These are phyloP conservation scores for Fusarium chlamydosporum DNA, from an alignment of 2,329 filamentous ascomycete genomes.

Conservation along the genomic window DNA sequence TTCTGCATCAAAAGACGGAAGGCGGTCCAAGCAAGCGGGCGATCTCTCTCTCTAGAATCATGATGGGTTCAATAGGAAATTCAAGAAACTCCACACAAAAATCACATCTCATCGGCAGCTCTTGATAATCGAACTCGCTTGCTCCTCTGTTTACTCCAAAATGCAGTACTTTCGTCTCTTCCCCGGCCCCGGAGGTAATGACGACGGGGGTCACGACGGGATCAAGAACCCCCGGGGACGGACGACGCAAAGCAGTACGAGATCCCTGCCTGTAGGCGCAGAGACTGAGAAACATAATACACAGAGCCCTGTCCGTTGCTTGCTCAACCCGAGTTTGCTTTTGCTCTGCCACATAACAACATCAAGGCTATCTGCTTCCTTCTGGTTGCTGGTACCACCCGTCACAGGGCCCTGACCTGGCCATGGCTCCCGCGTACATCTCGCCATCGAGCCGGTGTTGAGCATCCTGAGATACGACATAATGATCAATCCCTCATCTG, in stretches of 20 bases:
- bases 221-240: slow-evolving; percentile 40
- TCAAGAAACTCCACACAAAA: slow-evolving; percentile 22
- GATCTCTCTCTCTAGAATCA: slow-evolving; percentile 2
- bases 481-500: slow-evolving; percentile 38
- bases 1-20: slow-evolving; percentile 32
- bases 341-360: slow-evolving; percentile 41
- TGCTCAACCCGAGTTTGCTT: slow-evolving; percentile 48
- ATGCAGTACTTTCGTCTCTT: slow-evolving; percentile 15
- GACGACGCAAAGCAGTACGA: slow-evolving; percentile 40
- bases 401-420: slow-evolving; percentile 30
- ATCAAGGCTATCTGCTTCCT: slow-evolving; percentile 33
- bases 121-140: slow-evolving; percentile 23
- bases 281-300: slow-evolving; percentile 43
- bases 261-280: slow-evolving; percentile 41
- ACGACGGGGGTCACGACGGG: slow-evolving; percentile 45
- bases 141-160: slow-evolving; percentile 1
- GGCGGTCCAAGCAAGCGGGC: neutral
- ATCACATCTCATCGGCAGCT: slow-evolving; percentile 7
- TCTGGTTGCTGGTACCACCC: slow-evolving; percentile 41
- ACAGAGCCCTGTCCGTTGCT: slow-evolving; percentile 49
- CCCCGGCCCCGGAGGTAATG: slow-evolving; percentile 43
- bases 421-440: slow-evolving; percentile 36
- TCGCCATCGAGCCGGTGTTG: slow-evolving; percentile 42
- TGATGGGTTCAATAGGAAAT: slow-evolving; percentile 1
- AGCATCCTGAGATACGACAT: slow-evolving; percentile 30